Base-by-base conservation (phyloP, 2,329 filamentous ascomycete species). In the Penicillium sp. region DNA sequence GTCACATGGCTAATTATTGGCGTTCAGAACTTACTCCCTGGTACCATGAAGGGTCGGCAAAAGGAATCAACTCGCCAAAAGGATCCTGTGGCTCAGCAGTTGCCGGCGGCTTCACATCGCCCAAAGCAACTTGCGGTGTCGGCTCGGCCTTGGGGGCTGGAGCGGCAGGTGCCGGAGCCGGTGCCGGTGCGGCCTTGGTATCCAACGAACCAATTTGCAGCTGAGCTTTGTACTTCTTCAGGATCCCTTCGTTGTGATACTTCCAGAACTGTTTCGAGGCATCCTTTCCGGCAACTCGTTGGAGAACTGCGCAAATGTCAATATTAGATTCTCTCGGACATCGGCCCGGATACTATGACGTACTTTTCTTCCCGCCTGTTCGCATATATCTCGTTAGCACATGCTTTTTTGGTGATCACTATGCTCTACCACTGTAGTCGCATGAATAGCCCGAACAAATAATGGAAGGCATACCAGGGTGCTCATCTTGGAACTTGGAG, bases 11-110 rank as follows among this genome's bases (percentile, higher is more conserved):
- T 14, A 26, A 44, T 19, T 31, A 29, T 29, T 3, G 14, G 19
- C 19, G 44, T 43, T 21, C 3, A 1, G 1, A 35, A 81, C 91
- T 75, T 82, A 96, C 91, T 64, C 88, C 88, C 75, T 96, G 93
- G 77, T 97, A 97, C 95, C 95, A 99, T 47, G 85, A 86, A 13
- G 95, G 95, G 69, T 99, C 95, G 27, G 86, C 90, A 72, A 96
- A 98, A 31, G 95, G 95, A 63, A 99, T 88, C 73, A 95, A 82
- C 65, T 90, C 86, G 58, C 95, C 95, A 72, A 86, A 98, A 0
- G 89, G 83, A 69, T 98, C 93, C 52, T 96, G 81, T 3, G 92
- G 82, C 75, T 93, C 91, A 10, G 83, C 78, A 59, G 87, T 82
- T 61, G 87, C 82, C 43, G 76, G 71, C 16, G 76, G 72, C 44